Evolutionary conservation across 192 early-diverging fungal genomes (phyloP).

Genomic region (Coemansia sp.): DNA sequence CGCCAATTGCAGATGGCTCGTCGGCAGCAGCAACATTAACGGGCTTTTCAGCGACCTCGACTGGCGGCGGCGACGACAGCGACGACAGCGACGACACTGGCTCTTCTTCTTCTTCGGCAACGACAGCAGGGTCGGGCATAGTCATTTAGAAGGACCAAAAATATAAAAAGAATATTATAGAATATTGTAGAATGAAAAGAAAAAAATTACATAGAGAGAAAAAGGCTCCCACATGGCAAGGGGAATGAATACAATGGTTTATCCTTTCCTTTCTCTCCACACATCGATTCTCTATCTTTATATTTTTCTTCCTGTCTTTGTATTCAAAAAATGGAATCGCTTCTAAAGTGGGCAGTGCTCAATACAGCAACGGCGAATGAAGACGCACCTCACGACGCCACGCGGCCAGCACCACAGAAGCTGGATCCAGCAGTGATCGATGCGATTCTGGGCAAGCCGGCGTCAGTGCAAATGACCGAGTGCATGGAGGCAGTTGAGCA

Average conservation of each 20-base stretch:
- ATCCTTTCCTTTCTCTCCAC: neutral
- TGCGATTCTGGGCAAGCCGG: constrained; percentile 90
- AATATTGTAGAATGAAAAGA: constrained; percentile 6
- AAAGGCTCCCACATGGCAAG: no score
- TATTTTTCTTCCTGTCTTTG: neutral
- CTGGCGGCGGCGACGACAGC: neutral
- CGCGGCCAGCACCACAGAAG: constrained; percentile 24
- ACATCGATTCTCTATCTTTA: constrained; percentile 12
- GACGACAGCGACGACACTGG: neutral
- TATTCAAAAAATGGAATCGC: constrained; percentile 60
- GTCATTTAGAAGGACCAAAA: constrained; percentile 14
- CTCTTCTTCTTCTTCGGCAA: neutral
- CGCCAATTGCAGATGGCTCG: neutral
- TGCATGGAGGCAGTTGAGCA: constrained; percentile 71
- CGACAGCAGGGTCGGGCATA: constrained; percentile 9
- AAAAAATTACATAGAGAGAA: neutral
- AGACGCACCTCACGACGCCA: constrained; percentile 60
- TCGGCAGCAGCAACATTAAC: neutral
- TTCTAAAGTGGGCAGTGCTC: constrained; percentile 83
- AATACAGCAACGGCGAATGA: constrained; percentile 76
- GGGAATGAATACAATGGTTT: neutral
- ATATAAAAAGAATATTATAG: neutral
- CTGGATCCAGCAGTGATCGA: constrained; percentile 89
- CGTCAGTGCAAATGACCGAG: constrained; percentile 84
- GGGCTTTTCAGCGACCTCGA: neutral